Percentiles rank a stretch among this genome's conserved stretches.
Conservation (phyloP, 2,329 filamentous ascomycete genomes). For the Metarhizium rileyi region DNA sequence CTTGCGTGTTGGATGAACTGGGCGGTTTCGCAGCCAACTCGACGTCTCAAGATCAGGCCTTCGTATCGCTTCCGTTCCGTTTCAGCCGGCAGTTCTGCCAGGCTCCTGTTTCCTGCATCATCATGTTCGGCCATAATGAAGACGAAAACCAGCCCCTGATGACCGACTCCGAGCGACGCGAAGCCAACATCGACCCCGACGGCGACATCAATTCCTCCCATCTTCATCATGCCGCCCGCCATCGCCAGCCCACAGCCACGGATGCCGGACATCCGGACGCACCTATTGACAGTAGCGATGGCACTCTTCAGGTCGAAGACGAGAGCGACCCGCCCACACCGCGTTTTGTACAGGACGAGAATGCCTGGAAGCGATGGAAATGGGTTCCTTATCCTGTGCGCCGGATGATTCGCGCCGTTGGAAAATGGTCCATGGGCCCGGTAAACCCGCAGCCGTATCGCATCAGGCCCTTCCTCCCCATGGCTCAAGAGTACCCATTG, state of each 20-base stretch:
- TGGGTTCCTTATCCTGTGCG: conserved; percentile 51
- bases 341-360: conserved; percentile 49
- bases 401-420: conserved; percentile 30
- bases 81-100: not conserved
- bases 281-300: conserved; percentile 25
- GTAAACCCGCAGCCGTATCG: conserved; percentile 34
- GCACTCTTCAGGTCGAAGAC: conserved; percentile 35
- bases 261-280: conserved; percentile 30
- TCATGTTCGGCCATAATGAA: conserved; percentile 22
- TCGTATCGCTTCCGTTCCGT: not conserved
- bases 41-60: not conserved
- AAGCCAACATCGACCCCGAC: conserved; percentile 17
- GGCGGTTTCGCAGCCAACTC: not conserved
- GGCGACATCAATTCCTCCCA: conserved; percentile 5
- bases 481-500: conserved; percentile 57
- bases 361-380: conserved; percentile 36
- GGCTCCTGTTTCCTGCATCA: conserved; percentile 4
- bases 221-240: conserved; percentile 1
- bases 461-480: conserved; percentile 54
- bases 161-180: conserved; percentile 23
- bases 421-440: conserved; percentile 47
- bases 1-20: not conserved
- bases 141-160: conserved; percentile 31
- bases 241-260: conserved; percentile 1
- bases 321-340: conserved; percentile 38